Evolutionary conservation across 306 rosid genomes (phyloP), one percentile per base, ranked within the genome.

Genomic region (Acacia confusa): DNA sequence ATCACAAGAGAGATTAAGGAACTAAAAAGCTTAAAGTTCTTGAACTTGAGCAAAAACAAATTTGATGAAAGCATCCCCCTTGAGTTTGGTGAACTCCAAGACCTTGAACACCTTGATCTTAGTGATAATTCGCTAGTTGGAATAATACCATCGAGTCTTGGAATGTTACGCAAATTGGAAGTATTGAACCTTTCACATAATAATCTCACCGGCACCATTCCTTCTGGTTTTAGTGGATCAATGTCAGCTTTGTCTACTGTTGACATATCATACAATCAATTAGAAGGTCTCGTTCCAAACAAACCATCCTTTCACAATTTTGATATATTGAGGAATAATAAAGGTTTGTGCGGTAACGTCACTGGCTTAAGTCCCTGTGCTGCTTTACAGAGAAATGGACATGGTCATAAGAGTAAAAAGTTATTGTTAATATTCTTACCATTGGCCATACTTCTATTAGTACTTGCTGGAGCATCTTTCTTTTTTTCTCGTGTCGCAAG

Each of bases 161-260:
- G 38, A 6, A 36, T 36, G 38, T 36, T 36, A 36, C 8, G 1
- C 38, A 36, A 36, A 5, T 6, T 36, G 38, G 1, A 36, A 36
- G 1, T 6, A 4, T 0, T 36, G 1, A 36, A 36, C 0, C 7
- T 36, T 7, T 5, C 90, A 9, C 82, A 87, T 34, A 87, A 85
- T 16, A 25, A 40, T 50, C 75, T 87, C 45, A 70, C 67, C 24
- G 81, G 86, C 68, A 72, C 36, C 0, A 84, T 87, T 34, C 79
- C 84, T 1, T 57, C 79, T 1, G 19, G 36, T 25, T 79, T 87
- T 14, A 38, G 19, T 20, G 32, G 28, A 43, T 43, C 47, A 5
- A 38, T 68, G 73, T 20, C 30, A 20, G 3, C 44, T 3, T 38
- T 68, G 73, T 9, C 16, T 40, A 38, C 7, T 6, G 38, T 36